These are phyloP conservation scores for Leccinum boreale DNA, from an alignment of 768 basidiomycete species.

Conservation along the genomic window DNA sequence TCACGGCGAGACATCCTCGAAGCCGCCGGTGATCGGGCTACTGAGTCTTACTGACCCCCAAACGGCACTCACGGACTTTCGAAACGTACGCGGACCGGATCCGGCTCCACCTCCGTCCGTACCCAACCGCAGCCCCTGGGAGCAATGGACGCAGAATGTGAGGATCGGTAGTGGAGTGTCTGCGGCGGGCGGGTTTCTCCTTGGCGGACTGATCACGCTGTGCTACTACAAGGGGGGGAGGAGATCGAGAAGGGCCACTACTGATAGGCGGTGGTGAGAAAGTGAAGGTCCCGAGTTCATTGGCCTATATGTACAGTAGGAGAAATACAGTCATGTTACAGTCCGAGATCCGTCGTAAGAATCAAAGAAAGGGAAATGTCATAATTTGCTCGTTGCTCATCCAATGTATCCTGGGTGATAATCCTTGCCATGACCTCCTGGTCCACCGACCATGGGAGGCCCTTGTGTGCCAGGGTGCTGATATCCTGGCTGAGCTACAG, in stretches of 20 bases:
- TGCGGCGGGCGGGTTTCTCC: conserved; percentile 34
- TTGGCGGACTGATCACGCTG: conserved; percentile 31
- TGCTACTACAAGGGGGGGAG: conserved; percentile 9
- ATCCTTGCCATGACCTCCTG: conserved; percentile 15
- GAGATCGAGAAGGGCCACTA: conserved; percentile 3
- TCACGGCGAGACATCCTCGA: conserved; percentile 37
- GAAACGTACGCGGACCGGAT: conserved; percentile 41
- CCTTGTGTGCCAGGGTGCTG: conserved; percentile 33
- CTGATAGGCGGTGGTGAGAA: conserved; percentile 3
- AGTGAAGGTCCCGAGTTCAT: not conserved
- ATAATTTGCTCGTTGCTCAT: conserved; percentile 6
- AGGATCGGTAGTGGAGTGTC: conserved; percentile 23
- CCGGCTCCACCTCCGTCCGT: conserved; percentile 23
- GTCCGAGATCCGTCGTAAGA: not conserved
- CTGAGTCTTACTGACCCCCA: conserved; percentile 40
- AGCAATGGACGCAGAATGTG: conserved; percentile 16
- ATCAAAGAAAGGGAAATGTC: not conserved
- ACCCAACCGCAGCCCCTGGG: not conserved
- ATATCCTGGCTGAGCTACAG: conserved; percentile 33
- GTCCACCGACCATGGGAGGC: not conserved
- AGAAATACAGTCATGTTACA: not conserved
- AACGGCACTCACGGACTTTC: conserved; percentile 38
- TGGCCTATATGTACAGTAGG: not conserved
- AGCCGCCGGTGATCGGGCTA: conserved; percentile 45
- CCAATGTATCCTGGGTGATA: conserved; percentile 31